Evolutionary conservation across 23 red algal species (phyloP).

Genomic region (Gracilariopsis chorda): DNA sequence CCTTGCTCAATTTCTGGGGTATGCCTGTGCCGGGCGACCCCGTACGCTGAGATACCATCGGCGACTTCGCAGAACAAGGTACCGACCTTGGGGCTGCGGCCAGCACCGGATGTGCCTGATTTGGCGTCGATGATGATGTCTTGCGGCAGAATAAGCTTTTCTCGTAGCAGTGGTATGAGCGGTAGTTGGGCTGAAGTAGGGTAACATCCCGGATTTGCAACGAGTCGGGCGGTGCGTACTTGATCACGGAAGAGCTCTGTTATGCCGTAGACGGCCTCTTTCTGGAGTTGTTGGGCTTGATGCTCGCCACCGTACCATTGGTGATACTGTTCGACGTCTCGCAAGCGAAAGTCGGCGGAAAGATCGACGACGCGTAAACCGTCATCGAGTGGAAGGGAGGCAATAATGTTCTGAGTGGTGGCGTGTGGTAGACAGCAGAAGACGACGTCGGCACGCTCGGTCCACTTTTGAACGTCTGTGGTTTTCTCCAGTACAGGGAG

Average conservation of each 20-base stretch:
- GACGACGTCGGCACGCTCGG: slow-evolving; percentile 41
- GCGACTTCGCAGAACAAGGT: slow-evolving; percentile 93
- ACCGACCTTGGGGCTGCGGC: slow-evolving; percentile 78
- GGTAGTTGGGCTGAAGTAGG: slow-evolving; percentile 96
- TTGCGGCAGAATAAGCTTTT: slow-evolving; percentile 55
- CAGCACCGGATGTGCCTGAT: slow-evolving; percentile 93
- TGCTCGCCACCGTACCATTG: slow-evolving; percentile 94
- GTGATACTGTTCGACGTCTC: slow-evolving; percentile 63
- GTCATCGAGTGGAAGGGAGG: slow-evolving; percentile 41
- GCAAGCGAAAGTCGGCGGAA: slow-evolving; percentile 89
- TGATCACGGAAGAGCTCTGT: slow-evolving; percentile 75
- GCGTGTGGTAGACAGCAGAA: slow-evolving; percentile 99
- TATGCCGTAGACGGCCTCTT: slow-evolving; percentile 96
- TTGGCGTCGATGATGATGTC: slow-evolving; percentile 99
- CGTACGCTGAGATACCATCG: slow-evolving; percentile 92
- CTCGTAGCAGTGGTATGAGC: slow-evolving; percentile 78
- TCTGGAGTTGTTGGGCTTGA: slow-evolving; percentile 66
- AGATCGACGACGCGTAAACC: slow-evolving; percentile 81
- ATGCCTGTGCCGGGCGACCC: slow-evolving; percentile 87
- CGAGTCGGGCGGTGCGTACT: slow-evolving; percentile 78
- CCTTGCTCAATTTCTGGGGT: slow-evolving; percentile 99
- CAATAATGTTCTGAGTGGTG: slow-evolving; percentile 83
- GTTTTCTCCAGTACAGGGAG: slow-evolving; percentile 55
- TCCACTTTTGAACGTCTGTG: slow-evolving; percentile 35
- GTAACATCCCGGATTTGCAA: slow-evolving; percentile 99